These are phyloP conservation scores for Dendrobium officinale DNA, from an alignment of 106 monocot species.

Conservation along the genomic window DNA sequence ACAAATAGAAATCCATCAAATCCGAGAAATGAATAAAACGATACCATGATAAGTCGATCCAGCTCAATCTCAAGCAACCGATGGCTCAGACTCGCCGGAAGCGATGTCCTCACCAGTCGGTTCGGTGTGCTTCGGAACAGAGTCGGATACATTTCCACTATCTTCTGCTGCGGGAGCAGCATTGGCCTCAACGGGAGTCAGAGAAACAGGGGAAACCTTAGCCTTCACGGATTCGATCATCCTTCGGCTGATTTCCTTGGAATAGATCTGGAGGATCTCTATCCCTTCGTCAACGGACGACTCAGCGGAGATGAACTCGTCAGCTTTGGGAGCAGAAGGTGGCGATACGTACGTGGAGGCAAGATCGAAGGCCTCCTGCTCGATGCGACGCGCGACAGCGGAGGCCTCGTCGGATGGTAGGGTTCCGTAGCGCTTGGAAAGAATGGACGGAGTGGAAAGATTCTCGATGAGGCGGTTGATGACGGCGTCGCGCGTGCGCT, in stretches of 20 bases:
- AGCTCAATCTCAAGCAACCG: slow-evolving; percentile 8
- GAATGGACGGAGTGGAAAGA: slow-evolving; percentile 26
- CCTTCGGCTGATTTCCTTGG: slow-evolving; percentile 46
- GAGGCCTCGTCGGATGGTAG: slow-evolving; percentile 25
- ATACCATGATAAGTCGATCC: background rate
- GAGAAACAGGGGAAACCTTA: background rate
- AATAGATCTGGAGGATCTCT: slow-evolving; percentile 39
- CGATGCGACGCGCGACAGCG: slow-evolving; percentile 21
- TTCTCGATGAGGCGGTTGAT: slow-evolving; percentile 41
- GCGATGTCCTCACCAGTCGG: slow-evolving; percentile 5
- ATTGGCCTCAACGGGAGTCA: slow-evolving; percentile 2
- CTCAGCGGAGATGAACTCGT: background rate
- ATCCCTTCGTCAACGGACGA: slow-evolving; percentile 33
- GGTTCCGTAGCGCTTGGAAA: slow-evolving; percentile 50
- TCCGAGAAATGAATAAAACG: background rate
- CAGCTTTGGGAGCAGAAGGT: background rate
- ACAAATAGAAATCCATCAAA: background rate
- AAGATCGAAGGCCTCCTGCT: slow-evolving; percentile 33
- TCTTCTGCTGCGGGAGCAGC: background rate
- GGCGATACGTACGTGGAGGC: slow-evolving; percentile 11
- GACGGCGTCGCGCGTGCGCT: slow-evolving; percentile 62
- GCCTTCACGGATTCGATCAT: slow-evolving; percentile 34
- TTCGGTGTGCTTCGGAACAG: background rate
- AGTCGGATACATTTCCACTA: background rate
- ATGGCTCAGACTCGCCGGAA: background rate